Percentiles rank a stretch among this genome's conserved stretches.
phyloP scores from a whole-genome alignment of 208 protist species.

The Entamoeba invadens region DNA sequence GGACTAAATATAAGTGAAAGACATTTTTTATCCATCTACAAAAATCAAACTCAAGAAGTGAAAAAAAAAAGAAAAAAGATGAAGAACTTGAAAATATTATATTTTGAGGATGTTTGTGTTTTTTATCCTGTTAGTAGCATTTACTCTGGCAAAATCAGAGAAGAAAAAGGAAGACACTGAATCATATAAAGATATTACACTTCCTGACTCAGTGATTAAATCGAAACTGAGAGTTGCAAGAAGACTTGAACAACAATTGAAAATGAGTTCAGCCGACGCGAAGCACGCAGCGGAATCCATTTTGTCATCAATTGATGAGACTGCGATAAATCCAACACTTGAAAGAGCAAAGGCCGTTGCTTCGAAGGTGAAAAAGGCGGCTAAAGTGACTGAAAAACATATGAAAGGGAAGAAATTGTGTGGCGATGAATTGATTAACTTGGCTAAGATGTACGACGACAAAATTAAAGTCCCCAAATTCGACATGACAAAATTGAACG shows the following conservation, averaged over 20 bases:
- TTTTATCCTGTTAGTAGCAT: too few species aligned
- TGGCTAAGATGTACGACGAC: not conserved
- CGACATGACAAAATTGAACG: not conserved
- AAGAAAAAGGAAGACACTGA: not conserved
- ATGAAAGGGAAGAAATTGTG: not conserved
- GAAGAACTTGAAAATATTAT: too few species aligned
- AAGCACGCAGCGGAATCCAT: not conserved
- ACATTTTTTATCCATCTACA: too few species aligned
- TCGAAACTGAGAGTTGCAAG: not conserved
- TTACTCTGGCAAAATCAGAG: too few species aligned
- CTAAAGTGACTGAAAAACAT: not conserved
- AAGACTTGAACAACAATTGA: not conserved
- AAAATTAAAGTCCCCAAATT: not conserved
- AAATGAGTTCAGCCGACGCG: not conserved
- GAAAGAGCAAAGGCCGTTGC: not conserved
- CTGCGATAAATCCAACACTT: not conserved
- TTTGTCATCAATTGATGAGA: not conserved
- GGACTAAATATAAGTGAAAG: too few species aligned
- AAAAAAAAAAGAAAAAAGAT: too few species aligned
- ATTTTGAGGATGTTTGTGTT: too few species aligned
- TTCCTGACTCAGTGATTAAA: not conserved
- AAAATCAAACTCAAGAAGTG: too few species aligned
- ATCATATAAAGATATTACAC: not conserved
- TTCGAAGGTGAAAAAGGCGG: not conserved
- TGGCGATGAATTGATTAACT: not conserved